phyloP scores from a whole-genome alignment of 2,329 filamentous ascomycete genomes.

The Mycosphaerella sp. region DNA sequence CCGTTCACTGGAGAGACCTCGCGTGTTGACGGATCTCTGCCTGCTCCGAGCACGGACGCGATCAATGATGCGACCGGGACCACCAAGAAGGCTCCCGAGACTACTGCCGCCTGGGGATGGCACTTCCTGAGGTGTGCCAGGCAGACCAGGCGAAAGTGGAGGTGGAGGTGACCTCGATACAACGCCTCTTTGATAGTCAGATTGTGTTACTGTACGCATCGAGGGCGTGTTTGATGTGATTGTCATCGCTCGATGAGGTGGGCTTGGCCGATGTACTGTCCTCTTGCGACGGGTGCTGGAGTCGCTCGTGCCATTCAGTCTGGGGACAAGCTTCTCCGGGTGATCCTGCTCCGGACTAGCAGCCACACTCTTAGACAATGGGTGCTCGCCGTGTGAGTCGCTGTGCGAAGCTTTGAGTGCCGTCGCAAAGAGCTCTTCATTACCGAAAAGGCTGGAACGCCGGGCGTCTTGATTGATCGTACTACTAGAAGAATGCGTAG shows the following conservation, averaged over 20 bases:
- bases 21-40: constrained; percentile 42
- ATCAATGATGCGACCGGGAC: constrained; percentile 44
- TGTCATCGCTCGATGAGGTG: constrained; percentile 39
- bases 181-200: constrained; percentile 32
- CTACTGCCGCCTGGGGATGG: constrained; percentile 40
- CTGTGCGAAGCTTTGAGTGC: constrained; percentile 46
- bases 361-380: constrained; percentile 66
- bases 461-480: constrained; percentile 51
- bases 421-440: constrained; percentile 49
- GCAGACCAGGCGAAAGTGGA: constrained; percentile 39
- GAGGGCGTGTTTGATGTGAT: constrained; percentile 40
- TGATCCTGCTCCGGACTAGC: constrained; percentile 54
- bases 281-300: constrained; percentile 14
- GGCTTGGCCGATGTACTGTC: constrained; percentile 25
- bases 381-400: constrained; percentile 59
- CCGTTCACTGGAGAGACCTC: constrained; percentile 60
- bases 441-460: constrained; percentile 53
- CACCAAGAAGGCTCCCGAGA: constrained; percentile 43
- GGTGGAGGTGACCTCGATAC: constrained; percentile 34
- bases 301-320: constrained; percentile 14
- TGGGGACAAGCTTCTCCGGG: constrained; percentile 11
- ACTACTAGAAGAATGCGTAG: constrained; percentile 48
- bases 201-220: constrained; percentile 42
- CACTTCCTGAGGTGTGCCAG: constrained; percentile 40
- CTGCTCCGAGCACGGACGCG: constrained; percentile 39